Evolutionary conservation across 257 asterid genomes (phyloP), one percentile per base, ranked within the genome.

Genomic region (Salvia rosmarinus): DNA sequence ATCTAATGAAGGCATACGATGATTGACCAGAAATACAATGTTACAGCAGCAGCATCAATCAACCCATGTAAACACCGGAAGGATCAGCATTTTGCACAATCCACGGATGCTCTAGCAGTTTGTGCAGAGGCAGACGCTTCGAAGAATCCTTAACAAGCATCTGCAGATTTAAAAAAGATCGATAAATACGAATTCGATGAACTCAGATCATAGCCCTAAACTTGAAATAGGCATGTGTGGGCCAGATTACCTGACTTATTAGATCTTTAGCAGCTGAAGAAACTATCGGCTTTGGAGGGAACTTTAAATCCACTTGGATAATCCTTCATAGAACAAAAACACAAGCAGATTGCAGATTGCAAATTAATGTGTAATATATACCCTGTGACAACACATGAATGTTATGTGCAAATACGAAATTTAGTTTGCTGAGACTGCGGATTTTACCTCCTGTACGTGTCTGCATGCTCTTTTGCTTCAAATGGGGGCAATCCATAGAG

Each of bases 61-160:
- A 94, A 30, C 86, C 85, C 79, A 57, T 91, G 70, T 84, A 88
- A 39, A 91, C 76, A 16, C 97, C 96, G 2, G 99, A 89, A 6
- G 96, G 99, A 71, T 95, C 99, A 0, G 95, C 98, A 76, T 89
- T 80, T 75, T 95, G 98, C 75, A 95, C 86, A 25, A 95, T 82
- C 99, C 99, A 95, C 11, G 92, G 90, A 84, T 95, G 99, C 91
- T 91, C 98, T 1, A 95, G 90, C 52, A 91, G 77, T 75, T 91
- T 95, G 81, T 91, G 93, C 17, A 89, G 81, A 44, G 98, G 93
- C 73, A 94, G 65, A 32, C 99, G 93, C 52, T 85, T 73, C 2
- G 96, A 87, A 73, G 93, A 88, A 71, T 89, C 96, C 85, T 85
- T 94, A 56, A 94, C 95, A 5, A 94, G 95, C 98, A 95, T 95